These are phyloP conservation scores for Sordariomycetes sp. DNA, from an alignment of 2,329 filamentous ascomycete genomes.

Conservation along the genomic window DNA sequence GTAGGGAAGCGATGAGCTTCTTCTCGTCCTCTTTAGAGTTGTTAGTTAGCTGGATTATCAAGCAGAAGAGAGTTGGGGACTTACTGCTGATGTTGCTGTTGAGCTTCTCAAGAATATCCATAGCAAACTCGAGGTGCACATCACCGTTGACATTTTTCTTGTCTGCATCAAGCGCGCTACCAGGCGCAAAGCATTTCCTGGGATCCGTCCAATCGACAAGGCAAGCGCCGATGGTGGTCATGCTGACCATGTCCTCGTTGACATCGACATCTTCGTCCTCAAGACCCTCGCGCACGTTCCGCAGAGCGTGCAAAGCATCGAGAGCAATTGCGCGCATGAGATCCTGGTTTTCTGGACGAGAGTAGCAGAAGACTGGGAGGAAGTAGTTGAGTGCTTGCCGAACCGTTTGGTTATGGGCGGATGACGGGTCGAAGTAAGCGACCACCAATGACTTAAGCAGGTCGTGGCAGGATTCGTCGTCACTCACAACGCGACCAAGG, in stretches of 20 bases:
- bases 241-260: constrained; percentile 68
- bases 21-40: constrained; percentile 64
- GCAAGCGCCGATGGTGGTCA: constrained; percentile 70
- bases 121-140: constrained; percentile 71
- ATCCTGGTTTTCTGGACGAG: constrained; percentile 70
- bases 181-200: constrained; percentile 58
- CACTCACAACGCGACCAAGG: constrained; percentile 68
- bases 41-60: constrained; percentile 16
- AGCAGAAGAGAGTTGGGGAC: constrained; percentile 17
- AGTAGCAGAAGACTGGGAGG: constrained; percentile 89
- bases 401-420: constrained; percentile 68
- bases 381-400: constrained; percentile 88
- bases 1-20: constrained; percentile 67
- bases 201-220: constrained; percentile 94
- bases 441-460: constrained; percentile 79
- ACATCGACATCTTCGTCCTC: constrained; percentile 71
- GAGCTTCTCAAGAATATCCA: constrained; percentile 67
- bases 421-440: constrained; percentile 83
- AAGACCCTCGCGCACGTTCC: constrained; percentile 60
- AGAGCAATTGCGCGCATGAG: constrained; percentile 70
- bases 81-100: constrained; percentile 58
- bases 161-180: constrained; percentile 40
- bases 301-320: constrained; percentile 64
- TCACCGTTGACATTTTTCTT: constrained; percentile 63
- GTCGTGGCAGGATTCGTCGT: constrained; percentile 56